Base-by-base conservation (phyloP, 768 basidiomycete species). In the Tylopilus felleus region DNA sequence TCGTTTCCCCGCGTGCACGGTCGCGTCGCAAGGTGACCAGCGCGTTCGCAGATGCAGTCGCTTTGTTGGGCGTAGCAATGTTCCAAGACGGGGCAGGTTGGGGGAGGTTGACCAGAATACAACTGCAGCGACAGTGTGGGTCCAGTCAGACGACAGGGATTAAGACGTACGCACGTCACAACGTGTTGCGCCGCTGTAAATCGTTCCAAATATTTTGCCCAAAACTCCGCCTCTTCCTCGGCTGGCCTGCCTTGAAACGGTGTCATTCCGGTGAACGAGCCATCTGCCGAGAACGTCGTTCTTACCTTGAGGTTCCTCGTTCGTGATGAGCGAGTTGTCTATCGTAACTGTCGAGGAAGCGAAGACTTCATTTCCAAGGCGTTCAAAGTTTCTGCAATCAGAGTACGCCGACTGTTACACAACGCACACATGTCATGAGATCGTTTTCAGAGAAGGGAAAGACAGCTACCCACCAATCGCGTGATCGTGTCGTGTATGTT, bases 401-500 rank as follows among this genome's bases (percentile, higher is more conserved):
- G 58, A 57, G 55, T 63, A 67, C 9, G 61, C 59, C 19, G 60
- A 51, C 66, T 67, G 16, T 51, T 7, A 9, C 47, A 23, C 25
- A 31, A 35, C 9, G 19, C 10, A 35, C 19, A n/a, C 3, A 12
- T 7, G 28, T 46, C 48, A 36, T 14, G 17, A 40, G 13, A 25
- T 25, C 7, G 16, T 28, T 38, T 27, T 5, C 16, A 33, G 17
- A 25, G 4, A 38, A 39, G 14, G 27, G 28, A 22, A 29, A 22
- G 21, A 22, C 33, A 22, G 25, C n/a, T 28, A 47, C 65, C 49
- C 45, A 67, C 66, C 54, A 67, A 19, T 39, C 66, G 60, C 12
- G 59, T 60, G 45, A 67, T 64, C 23, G 60, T 67, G 35, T 67
- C 66, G 22, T 68, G 61, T 44, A 67, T 67, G 21, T 65, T 68